These are phyloP conservation scores for Aspergillus calidoustus DNA, from an alignment of 2,329 filamentous ascomycete species.

Conservation along the genomic window DNA sequence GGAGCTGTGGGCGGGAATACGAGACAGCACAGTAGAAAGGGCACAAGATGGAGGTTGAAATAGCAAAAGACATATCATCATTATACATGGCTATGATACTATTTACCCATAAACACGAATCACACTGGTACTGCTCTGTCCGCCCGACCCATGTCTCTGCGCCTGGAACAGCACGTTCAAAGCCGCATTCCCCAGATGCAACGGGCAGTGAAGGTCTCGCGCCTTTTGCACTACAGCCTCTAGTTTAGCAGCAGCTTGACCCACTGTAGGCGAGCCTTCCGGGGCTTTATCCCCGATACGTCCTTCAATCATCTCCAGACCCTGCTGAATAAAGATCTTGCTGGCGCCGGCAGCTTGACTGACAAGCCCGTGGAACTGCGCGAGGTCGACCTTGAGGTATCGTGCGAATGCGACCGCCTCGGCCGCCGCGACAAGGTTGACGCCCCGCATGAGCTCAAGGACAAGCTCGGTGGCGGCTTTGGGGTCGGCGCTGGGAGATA, in stretches of 20 bases:
- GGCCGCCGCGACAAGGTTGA: slow-evolving; percentile 55
- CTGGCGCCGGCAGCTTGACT: slow-evolving; percentile 54
- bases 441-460: slow-evolving; percentile 50
- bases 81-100: slow-evolving; percentile 2
- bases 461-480: slow-evolving; percentile 46
- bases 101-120: slow-evolving; percentile 36
- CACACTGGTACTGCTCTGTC: slow-evolving; percentile 37
- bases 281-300: slow-evolving; percentile 30
- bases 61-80: not conserved
- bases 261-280: slow-evolving; percentile 41
- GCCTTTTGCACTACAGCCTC: slow-evolving; percentile 49
- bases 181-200: slow-evolving; percentile 45
- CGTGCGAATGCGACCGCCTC: slow-evolving; percentile 55
- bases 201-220: slow-evolving; percentile 42
- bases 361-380: slow-evolving; percentile 53
- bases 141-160: slow-evolving; percentile 36
- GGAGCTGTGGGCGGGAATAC: too few relatives aligned
- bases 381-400: slow-evolving; percentile 50
- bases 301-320: slow-evolving; percentile 43
- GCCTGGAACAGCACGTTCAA: slow-evolving; percentile 41
- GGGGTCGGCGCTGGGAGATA: slow-evolving; percentile 39
- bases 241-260: slow-evolving; percentile 44
- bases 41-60: not conserved
- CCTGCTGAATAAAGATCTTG: slow-evolving; percentile 48
- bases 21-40: not conserved